Conservation (phyloP, 148 eudicot species). For the Pouteria glomerata region DNA sequence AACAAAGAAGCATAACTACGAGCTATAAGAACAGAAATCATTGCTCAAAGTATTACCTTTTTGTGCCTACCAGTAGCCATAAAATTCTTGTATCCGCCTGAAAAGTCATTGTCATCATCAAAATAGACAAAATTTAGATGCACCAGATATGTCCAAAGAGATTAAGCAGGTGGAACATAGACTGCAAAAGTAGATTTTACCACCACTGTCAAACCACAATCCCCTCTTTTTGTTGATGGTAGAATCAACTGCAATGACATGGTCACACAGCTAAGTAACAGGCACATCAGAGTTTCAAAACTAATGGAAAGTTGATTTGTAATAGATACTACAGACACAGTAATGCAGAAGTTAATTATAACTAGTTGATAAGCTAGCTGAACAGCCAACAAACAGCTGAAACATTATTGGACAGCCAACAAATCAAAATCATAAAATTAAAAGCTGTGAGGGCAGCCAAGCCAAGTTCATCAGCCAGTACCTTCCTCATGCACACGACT, state of each 20-base stretch:
- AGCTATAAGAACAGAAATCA: not conserved
- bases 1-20: not conserved
- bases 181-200: constrained; percentile 18
- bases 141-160: not conserved
- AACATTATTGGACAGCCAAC: not conserved
- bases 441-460: not conserved
- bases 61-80: constrained; percentile 27
- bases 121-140: not conserved
- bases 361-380: too few relatives aligned
- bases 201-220: constrained; percentile 19
- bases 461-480: constrained; percentile 13
- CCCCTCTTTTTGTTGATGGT: constrained; percentile 22
- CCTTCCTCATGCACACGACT: constrained; percentile 40
- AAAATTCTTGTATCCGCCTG: constrained; percentile 41
- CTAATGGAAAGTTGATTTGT: not conserved
- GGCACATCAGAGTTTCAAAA: not conserved
- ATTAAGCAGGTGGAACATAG: not conserved
- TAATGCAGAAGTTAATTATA: not conserved
- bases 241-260: constrained; percentile 31
- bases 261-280: not conserved
- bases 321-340: not conserved
- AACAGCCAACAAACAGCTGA: not conserved
- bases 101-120: not conserved
- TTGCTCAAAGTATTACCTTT: constrained; percentile 35
- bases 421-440: not conserved